A percentile compares a stretch with the other conserved stretches of the same genome.
phyloP scores from a whole-genome alignment of 2,329 filamentous ascomycete genomes.

The Ploettnerulaceae sp. region DNA sequence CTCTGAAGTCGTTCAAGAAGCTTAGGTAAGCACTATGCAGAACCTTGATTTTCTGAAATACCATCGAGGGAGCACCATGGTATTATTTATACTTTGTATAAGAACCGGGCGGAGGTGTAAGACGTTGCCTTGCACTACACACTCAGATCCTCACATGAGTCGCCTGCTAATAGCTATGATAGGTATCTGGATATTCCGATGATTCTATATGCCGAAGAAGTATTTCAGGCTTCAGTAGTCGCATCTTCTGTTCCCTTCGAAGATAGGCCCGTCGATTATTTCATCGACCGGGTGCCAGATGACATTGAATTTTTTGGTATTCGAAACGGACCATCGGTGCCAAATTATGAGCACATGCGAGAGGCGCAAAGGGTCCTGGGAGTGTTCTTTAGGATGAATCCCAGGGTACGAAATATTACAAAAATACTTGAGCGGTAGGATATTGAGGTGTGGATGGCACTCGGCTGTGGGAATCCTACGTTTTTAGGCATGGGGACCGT shows the following conservation, averaged over 20 bases:
- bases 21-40: slow-evolving; percentile 5
- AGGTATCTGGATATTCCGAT: slow-evolving; percentile 7
- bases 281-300: background rate
- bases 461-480: no score
- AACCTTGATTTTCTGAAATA: no score
- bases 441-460: no score
- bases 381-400: background rate
- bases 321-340: background rate
- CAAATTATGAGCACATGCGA: background rate
- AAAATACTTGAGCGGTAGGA: no score
- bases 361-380: background rate
- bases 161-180: background rate
- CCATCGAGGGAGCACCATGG: no score
- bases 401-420: no score
- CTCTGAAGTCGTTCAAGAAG: slow-evolving; percentile 9
- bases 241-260: background rate
- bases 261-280: background rate
- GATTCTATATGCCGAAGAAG: background rate
- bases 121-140: no score
- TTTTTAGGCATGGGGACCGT: no score
- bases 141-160: no score
- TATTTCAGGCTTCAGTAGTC: background rate
- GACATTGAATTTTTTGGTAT: background rate
- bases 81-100: no score
- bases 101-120: no score